phyloP scores from a whole-genome alignment of 306 rosid genomes.

The Prunus padus region DNA sequence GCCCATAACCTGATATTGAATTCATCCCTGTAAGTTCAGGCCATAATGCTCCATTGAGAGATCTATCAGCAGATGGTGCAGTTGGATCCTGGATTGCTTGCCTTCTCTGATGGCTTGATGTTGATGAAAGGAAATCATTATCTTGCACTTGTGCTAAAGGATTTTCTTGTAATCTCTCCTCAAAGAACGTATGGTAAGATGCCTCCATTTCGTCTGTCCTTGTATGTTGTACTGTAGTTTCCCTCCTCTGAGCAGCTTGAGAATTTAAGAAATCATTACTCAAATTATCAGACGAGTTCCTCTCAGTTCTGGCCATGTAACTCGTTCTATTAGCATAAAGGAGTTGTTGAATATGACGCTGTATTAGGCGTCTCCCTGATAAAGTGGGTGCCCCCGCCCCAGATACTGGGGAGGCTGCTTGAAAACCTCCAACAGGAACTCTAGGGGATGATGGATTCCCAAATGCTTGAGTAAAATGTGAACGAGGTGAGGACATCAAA shows the following conservation, averaged over 20 bases:
- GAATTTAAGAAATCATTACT: slow-evolving; percentile 35
- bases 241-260: slow-evolving; percentile 57
- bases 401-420: slow-evolving; percentile 56
- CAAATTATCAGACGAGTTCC: slow-evolving; percentile 41
- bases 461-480: slow-evolving; percentile 52
- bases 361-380: slow-evolving; percentile 72
- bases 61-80: slow-evolving; percentile 27
- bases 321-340: slow-evolving; percentile 51
- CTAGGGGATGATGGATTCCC: slow-evolving; percentile 62
- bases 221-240: slow-evolving; percentile 35
- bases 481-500: slow-evolving; percentile 54
- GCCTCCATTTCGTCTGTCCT: slow-evolving; percentile 49
- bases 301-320: slow-evolving; percentile 40
- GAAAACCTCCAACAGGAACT: slow-evolving; percentile 50
- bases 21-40: slow-evolving; percentile 47
- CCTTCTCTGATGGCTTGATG: slow-evolving; percentile 46
- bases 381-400: slow-evolving; percentile 86
- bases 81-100: slow-evolving; percentile 45
- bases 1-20: slow-evolving; percentile 42
- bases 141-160: slow-evolving; percentile 43
- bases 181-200: slow-evolving; percentile 58
- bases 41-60: slow-evolving; percentile 42
- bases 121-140: slow-evolving; percentile 38
- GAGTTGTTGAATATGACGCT: slow-evolving; percentile 73
- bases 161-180: slow-evolving; percentile 57